phyloP scores from a whole-genome alignment of 306 rosid genomes.

The Abrus precatorius region DNA sequence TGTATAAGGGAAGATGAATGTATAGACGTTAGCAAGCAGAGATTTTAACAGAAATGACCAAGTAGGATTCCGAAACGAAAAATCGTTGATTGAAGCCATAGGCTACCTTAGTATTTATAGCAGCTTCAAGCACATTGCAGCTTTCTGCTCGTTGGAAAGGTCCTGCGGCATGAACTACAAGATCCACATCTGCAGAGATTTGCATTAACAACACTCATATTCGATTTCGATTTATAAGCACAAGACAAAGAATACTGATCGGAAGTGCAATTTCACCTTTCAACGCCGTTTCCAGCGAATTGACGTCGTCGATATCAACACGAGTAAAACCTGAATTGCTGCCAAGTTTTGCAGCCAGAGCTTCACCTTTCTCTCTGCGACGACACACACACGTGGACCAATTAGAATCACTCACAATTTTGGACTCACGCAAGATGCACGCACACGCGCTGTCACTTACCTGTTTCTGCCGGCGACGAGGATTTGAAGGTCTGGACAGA shows the following conservation, averaged over 20 bases:
- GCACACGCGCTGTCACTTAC: constrained; percentile 37
- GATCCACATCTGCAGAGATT: constrained; percentile 76
- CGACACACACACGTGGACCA: neutral
- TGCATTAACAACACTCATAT: constrained; percentile 23
- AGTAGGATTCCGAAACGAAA: neutral
- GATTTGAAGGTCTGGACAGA: constrained; percentile 75
- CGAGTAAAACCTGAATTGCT: constrained; percentile 67
- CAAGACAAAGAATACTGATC: neutral
- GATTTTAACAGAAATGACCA: neutral
- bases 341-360: constrained; percentile 73
- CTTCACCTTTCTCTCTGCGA: constrained; percentile 77
- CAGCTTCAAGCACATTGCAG: constrained; percentile 91
- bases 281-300: constrained; percentile 71
- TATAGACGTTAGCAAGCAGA: neutral
- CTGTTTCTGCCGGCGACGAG: constrained; percentile 86
- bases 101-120: constrained; percentile 75
- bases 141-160: constrained; percentile 85
- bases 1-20: neutral
- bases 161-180: constrained; percentile 95
- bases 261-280: constrained; percentile 52
- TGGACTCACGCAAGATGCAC: neutral
- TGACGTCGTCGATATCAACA: constrained; percentile 63
- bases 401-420: neutral
- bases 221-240: neutral
- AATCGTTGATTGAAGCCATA: constrained; percentile 1